phyloP scores from a whole-genome alignment of 371 early-diverging fungal genomes.

The Mucor racemosus region DNA sequence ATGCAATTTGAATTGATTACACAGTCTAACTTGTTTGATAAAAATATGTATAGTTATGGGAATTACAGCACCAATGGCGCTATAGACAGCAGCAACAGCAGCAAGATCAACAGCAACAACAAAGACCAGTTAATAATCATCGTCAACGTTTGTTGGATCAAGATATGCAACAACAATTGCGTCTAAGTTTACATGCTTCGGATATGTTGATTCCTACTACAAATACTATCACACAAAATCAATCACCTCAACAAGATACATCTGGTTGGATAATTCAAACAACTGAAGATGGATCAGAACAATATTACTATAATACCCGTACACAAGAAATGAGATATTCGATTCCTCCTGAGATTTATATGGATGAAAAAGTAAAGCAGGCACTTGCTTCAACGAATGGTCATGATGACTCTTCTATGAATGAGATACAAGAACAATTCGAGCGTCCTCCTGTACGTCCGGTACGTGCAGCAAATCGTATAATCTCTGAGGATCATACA shows the following conservation, averaged over 20 bases:
- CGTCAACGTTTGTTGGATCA: slow-evolving; percentile 16
- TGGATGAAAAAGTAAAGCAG: slow-evolving; percentile 12
- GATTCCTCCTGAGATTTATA: slow-evolving; percentile 41
- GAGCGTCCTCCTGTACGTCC: slow-evolving; percentile 32
- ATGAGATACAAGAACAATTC: not conserved
- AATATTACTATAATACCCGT: slow-evolving; percentile 55
- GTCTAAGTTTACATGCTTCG: slow-evolving; percentile 30
- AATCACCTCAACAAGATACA: not conserved
- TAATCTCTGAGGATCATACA: slow-evolving; percentile 5
- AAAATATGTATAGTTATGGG: slow-evolving; percentile 42
- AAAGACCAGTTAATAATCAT: not conserved
- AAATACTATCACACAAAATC: not conserved
- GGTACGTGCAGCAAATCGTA: slow-evolving; percentile 36
- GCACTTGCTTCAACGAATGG: not conserved
- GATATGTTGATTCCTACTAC: slow-evolving; percentile 18
- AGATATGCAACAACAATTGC: slow-evolving; percentile 21
- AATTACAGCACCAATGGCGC: slow-evolving; percentile 16
- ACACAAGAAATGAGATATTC: slow-evolving; percentile 63
- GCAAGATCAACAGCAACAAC: slow-evolving; percentile 10
- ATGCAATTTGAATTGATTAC: not conserved
- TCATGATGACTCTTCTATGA: not conserved
- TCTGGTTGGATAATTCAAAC: slow-evolving; percentile 57
- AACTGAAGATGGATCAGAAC: slow-evolving; percentile 62
- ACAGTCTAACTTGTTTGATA: slow-evolving; percentile 58
- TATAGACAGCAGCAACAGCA: slow-evolving; percentile 13